phyloP scores from a whole-genome alignment of 257 asterid genomes.

The Rubia yunnanensis region DNA sequence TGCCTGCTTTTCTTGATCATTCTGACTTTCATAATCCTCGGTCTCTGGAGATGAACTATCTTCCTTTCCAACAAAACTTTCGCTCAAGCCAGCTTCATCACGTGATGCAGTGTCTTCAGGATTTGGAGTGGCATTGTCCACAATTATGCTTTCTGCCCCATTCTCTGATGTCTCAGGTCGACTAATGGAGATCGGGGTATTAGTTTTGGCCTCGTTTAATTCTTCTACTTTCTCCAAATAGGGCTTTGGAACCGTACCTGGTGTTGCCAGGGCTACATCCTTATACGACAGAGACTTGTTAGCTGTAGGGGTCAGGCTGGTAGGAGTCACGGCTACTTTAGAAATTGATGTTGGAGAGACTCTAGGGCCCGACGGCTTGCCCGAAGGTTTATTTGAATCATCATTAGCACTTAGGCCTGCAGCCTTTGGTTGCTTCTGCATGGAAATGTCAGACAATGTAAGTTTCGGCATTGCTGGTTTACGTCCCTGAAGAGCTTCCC shows the following conservation, averaged over 20 bases:
- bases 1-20: constrained; percentile 40
- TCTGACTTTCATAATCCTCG: constrained; percentile 37
- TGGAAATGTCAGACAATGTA: constrained; percentile 35
- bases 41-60: constrained; percentile 29
- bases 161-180: constrained; percentile 50
- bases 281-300: constrained; percentile 84
- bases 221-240: constrained; percentile 77
- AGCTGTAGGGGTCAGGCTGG: constrained; percentile 60
- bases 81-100: constrained; percentile 35
- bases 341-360: constrained; percentile 35
- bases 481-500: constrained; percentile 48
- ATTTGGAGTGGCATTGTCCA: constrained; percentile 35
- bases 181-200: constrained; percentile 42
- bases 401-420: constrained; percentile 24
- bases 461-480: constrained; percentile 36
- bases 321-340: constrained; percentile 39
- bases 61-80: constrained; percentile 29
- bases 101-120: constrained; percentile 38
- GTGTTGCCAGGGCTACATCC: constrained; percentile 93
- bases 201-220: constrained; percentile 51
- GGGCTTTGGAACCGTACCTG: constrained; percentile 98
- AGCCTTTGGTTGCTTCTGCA: constrained; percentile 34
- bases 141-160: constrained; percentile 28
- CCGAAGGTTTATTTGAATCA: constrained; percentile 37
- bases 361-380: constrained; percentile 37